Base-by-base conservation (phyloP, 2,329 filamentous ascomycete species). In the Tolypocladium pustulatum region DNA sequence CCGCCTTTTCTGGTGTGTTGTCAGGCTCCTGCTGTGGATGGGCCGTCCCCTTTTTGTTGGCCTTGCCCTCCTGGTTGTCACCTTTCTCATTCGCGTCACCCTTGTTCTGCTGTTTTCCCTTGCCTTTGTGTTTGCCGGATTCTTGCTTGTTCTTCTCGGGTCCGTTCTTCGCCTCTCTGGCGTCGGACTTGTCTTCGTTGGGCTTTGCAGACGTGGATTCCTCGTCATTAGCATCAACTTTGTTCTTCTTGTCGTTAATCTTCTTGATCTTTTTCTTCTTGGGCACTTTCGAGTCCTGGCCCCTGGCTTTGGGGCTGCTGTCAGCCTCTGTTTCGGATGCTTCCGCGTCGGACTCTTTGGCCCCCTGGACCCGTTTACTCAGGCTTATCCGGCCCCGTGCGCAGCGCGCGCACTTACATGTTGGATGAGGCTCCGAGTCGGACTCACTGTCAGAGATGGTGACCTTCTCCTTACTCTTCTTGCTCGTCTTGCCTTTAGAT, bases 351-450 rank as follows among this genome's bases (percentile, higher is more conserved):
- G 32, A 40, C 17, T 17, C 49, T 15, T 57, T 56, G 8, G 38
- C 60, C 7, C 60, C 55, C n/a, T 60, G 59, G 7, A n/a, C 27
- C 15, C 41, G 38, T n/a, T 58, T 53, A 13, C 59, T 59, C 30
- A 56, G 17, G 22, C 60, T 64, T 41, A 58, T 55, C n/a, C 57
- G 59, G 30, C 64, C 62, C 43, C 64, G 64, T 37, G 61, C 51
- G 57, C 69, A 72, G 52, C 61, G 58, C 27, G 53, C 56, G 46
- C 69, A 71, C 59, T 65, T 55, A 60, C 69, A 71, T 4, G 63
- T 64, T 4, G 69, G 69, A 40, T 75, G 72, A 3, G 72, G 68
- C 20, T 75, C 69, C 6, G 70, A 67, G 53, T 71, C 68, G 32
- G 63, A 64, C 8, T 65, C 68, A 25, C 65, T 68, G n/a, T 67